These are phyloP conservation scores for Stagonosporopsis tanaceti DNA, from an alignment of 2,329 filamentous ascomycete species.

Conservation along the genomic window DNA sequence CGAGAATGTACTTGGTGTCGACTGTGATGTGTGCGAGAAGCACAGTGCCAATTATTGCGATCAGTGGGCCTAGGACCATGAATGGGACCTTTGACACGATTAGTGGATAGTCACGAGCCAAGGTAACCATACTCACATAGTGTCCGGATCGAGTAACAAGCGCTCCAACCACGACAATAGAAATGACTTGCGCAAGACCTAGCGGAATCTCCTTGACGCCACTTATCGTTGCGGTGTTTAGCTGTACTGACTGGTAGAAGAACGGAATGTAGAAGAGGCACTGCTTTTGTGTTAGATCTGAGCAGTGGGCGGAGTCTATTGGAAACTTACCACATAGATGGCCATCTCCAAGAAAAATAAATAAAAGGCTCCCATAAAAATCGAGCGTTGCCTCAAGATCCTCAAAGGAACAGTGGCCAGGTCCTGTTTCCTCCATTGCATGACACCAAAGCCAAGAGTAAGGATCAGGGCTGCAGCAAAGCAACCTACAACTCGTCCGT, in stretches of 20 bases:
- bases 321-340: conserved; percentile 42
- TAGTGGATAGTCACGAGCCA: no score
- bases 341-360: conserved; percentile 51
- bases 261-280: conserved; percentile 49
- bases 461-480: no score
- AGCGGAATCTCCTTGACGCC: no score
- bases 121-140: no score
- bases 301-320: background rate
- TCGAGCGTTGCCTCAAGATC: no score
- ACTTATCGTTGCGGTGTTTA: no score
- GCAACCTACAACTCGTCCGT: no score
- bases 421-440: conserved; percentile 42
- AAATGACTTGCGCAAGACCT: no score
- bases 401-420: no score
- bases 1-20: no score
- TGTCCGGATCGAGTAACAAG: no score
- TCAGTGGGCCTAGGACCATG: conserved; percentile 52
- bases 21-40: conserved; percentile 18
- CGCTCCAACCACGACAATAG: no score
- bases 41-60: conserved; percentile 48
- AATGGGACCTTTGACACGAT: conserved; percentile 17
- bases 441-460: conserved; percentile 55
- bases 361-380: conserved; percentile 33
- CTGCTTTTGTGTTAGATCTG: conserved; percentile 30
- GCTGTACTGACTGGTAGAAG: conserved; percentile 53